Conservation (phyloP, 1,284 basidiomycete species). For the Ustilago bromivora region DNA sequence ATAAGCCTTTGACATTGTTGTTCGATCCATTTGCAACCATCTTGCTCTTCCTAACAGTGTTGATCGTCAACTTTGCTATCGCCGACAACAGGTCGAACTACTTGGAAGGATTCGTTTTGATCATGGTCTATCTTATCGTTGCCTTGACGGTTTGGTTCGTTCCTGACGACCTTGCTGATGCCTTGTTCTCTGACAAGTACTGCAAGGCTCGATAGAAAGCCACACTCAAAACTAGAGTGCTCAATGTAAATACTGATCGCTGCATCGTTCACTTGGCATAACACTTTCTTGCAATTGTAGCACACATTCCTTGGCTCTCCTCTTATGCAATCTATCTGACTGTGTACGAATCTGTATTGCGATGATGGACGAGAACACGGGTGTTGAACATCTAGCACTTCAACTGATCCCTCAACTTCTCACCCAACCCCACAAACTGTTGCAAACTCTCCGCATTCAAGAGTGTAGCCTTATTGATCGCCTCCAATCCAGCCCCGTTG, state of each 20-base stretch:
- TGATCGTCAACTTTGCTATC: conserved; percentile 62
- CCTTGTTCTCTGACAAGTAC: conserved; percentile 39
- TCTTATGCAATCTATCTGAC: too few species aligned
- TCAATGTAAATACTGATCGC: conserved; percentile 1
- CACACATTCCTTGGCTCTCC: not conserved
- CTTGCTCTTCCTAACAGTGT: conserved; percentile 55
- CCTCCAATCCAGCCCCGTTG: conserved; percentile 80
- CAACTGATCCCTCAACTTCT: conserved; percentile 72
- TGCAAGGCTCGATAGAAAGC: conserved; percentile 15
- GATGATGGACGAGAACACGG: too few species aligned
- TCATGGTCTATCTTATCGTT: conserved; percentile 59
- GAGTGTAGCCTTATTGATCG: conserved; percentile 81
- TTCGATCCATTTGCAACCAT: conserved; percentile 64
- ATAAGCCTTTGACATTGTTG: conserved; percentile 57
- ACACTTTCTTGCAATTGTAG: not conserved
- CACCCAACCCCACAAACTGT: conserved; percentile 77
- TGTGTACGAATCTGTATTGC: not conserved
- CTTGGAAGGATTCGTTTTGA: conserved; percentile 59
- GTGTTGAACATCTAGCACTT: not conserved
- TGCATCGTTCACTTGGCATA: not conserved
- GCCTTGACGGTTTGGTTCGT: conserved; percentile 58
- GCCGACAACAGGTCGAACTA: conserved; percentile 60
- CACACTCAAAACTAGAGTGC: not conserved
- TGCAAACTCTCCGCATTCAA: conserved; percentile 80
- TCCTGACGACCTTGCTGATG: conserved; percentile 43